Evolutionary conservation across 441 rosid species (phyloP), one percentile per base, ranked within the genome.

Genomic region (Biscutella laevigata): DNA sequence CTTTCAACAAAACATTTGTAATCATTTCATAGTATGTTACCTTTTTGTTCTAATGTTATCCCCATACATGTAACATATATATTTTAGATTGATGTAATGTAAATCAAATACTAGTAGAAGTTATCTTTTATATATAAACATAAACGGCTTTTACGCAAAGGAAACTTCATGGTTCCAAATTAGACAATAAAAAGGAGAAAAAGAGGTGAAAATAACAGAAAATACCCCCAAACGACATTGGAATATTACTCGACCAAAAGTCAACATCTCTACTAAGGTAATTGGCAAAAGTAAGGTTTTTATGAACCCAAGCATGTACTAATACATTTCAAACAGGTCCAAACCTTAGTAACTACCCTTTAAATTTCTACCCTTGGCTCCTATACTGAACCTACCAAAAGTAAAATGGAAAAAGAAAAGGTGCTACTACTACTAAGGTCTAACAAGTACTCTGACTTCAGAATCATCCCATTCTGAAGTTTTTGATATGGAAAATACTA

Each of bases 401-500:
- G 34, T 29, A 29, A 56, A 46, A 27, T 7, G 13, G 12, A 6
- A 11, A 22, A 54, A 4, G 4, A 28, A 2, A 39, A 11, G n/a
- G 49, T 46, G 28, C 68, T 19, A 14, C 32, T 47, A 27, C 40
- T 19, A 46, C 43, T 13, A 42, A 34, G 6, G 21, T n/a, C n/a
- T n/a, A 11, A 19, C 46, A 42, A 20, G 35, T 43, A 27, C 16
- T 28, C 9, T 28, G 35, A 46, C 50, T 45, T 13, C 34, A 45
- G 61, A 54, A 37, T 47, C 62, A 45, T 29, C 15, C 14, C 13
- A 61, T 62, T 62, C 67, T 62, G 42, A 5, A 46, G 37, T 38
- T 46, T 53, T 28, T 1, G 61, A 63, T 47, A 64, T 55, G 68
- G 62, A 48, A 63, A 62, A 39, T 38, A 25, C 43, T 24, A 55